A percentile compares a stretch with the other conserved stretches of the same genome.
Evolutionary conservation across 2,329 filamentous ascomycete genomes (phyloP).

Genomic region (Diplodia seriata): DNA sequence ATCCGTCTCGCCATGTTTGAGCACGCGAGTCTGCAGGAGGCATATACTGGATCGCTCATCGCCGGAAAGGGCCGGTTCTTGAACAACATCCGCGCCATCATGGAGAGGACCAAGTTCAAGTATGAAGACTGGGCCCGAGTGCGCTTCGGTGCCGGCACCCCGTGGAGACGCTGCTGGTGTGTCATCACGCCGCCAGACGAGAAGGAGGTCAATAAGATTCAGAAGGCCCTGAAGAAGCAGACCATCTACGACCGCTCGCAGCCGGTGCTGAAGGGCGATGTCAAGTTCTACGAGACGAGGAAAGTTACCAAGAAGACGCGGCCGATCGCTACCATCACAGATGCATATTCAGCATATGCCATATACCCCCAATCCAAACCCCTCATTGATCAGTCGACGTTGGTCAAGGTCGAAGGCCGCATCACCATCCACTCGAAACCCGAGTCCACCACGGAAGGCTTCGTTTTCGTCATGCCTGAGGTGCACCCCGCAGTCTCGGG

Average conservation of each 20-base stretch:
- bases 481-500: conserved; percentile 88
- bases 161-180: conserved; percentile 97
- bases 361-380: conserved; percentile 96
- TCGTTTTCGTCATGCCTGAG: conserved; percentile 98
- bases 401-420: conserved; percentile 91
- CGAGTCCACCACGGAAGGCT: conserved; percentile 82
- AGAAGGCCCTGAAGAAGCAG: conserved; percentile 82
- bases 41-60: conserved; percentile 94
- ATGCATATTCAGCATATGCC: conserved; percentile 91
- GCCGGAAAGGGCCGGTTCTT: conserved; percentile 89
- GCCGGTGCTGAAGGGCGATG: conserved; percentile 78
- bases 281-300: conserved; percentile 91
- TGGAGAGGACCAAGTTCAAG: conserved; percentile 78
- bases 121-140: conserved; percentile 95
- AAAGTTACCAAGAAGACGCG: conserved; percentile 91
- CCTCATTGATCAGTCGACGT: conserved; percentile 89
- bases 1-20: conserved; percentile 95
- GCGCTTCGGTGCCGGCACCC: conserved; percentile 91
- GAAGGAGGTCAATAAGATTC: conserved; percentile 84
- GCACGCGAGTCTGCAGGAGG: conserved; percentile 89
- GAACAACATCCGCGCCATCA: conserved; percentile 88
- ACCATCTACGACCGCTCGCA: conserved; percentile 80
- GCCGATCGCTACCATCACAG: conserved; percentile 89
- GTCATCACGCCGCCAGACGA: conserved; percentile 92
- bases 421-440: conserved; percentile 86